Evolutionary conservation across 2,329 filamentous ascomycete species (phyloP).

Genomic region (Ascochyta pisi): DNA sequence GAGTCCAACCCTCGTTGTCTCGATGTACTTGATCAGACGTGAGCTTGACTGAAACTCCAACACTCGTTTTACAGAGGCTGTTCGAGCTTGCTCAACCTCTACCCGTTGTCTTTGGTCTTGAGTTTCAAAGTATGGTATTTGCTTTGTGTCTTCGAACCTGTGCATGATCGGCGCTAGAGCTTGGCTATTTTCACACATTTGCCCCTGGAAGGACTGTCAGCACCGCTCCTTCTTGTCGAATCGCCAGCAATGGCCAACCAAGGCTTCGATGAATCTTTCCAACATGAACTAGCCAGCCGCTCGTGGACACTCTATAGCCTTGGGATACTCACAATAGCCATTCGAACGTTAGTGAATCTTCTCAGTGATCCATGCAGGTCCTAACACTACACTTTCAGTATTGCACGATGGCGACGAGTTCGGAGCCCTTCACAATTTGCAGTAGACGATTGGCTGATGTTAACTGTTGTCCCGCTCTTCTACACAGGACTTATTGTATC

Average conservation of each 20-base stretch:
- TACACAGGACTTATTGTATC: slow-evolving; percentile 53
- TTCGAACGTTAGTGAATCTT: slow-evolving; percentile 35
- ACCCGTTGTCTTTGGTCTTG: neutral
- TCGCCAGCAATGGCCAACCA: slow-evolving; percentile 14
- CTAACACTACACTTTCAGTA: slow-evolving; percentile 18
- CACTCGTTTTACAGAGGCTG: neutral
- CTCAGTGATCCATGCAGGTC: neutral
- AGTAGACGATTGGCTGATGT: slow-evolving; percentile 43
- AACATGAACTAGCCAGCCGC: slow-evolving; percentile 25
- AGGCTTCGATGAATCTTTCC: slow-evolving; percentile 28
- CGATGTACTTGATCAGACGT: neutral
- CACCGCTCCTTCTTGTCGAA: neutral
- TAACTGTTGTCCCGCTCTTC: slow-evolving; percentile 34
- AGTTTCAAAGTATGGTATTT: neutral
- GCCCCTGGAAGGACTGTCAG: neutral
- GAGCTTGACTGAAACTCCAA: too few relatives aligned
- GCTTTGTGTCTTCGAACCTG: neutral
- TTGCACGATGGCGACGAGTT: slow-evolving; percentile 38
- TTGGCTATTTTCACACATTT: neutral
- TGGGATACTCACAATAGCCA: slow-evolving; percentile 35
- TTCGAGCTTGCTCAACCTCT: neutral
- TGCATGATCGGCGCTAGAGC: neutral
- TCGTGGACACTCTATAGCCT: slow-evolving; percentile 42
- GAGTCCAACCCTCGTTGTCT: neutral
- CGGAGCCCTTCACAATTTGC: slow-evolving; percentile 28